These are phyloP conservation scores for Stentor coeruleus DNA, from an alignment of 73 alveolate species.

Conservation along the genomic window DNA sequence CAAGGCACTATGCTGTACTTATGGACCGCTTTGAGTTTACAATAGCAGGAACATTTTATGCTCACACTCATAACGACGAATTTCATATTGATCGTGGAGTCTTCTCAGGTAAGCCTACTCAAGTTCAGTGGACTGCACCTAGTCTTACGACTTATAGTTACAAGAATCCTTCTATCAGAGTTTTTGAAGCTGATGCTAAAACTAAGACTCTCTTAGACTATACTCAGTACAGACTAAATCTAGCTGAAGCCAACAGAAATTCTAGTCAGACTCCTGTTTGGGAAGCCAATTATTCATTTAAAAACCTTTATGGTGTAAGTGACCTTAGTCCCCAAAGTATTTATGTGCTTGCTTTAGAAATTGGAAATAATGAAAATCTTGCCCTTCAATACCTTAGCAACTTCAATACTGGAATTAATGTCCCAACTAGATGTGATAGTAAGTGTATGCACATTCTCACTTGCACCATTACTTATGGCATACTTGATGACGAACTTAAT, in stretches of 20 bases:
- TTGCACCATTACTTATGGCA: neutral
- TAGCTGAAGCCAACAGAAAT: slow-evolving; percentile 30
- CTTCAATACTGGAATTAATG: neutral
- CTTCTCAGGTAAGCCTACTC: slow-evolving; percentile 48
- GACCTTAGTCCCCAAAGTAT: neutral
- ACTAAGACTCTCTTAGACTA: slow-evolving; percentile 60
- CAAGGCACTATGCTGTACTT: slow-evolving; percentile 60
- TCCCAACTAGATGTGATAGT: neutral
- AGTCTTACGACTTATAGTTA: slow-evolving; percentile 72
- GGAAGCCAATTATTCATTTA: slow-evolving; percentile 2
- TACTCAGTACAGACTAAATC: slow-evolving; percentile 77
- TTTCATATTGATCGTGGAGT: slow-evolving; percentile 61
- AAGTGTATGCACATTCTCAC: neutral
- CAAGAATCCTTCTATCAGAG: slow-evolving; percentile 82
- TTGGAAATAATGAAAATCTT: neutral
- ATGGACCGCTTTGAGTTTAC: slow-evolving; percentile 80
- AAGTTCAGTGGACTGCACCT: slow-evolving; percentile 65
- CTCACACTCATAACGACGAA: slow-evolving; percentile 84
- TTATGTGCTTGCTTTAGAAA: neutral
- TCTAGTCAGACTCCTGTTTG: neutral
- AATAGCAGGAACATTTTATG: slow-evolving; percentile 75
- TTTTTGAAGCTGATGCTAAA: slow-evolving; percentile 63
- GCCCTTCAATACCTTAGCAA: slow-evolving; percentile 1
- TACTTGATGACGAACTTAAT: neutral
- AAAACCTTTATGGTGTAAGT: neutral